phyloP scores from a whole-genome alignment of 2,329 filamentous ascomycete species.

The Endocalyx cinctus region DNA sequence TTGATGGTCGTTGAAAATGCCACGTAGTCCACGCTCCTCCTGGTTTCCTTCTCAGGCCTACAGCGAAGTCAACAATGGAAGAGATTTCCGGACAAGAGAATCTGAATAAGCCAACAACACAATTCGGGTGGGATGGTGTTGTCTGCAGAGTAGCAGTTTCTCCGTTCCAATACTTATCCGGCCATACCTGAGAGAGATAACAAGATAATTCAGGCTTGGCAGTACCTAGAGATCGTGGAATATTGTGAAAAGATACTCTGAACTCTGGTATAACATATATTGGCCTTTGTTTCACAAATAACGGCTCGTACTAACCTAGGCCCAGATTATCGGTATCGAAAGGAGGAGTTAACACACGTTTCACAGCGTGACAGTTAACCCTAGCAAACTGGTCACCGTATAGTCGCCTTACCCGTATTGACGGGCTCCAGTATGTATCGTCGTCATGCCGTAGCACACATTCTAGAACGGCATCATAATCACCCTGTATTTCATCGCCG shows the following conservation, averaged over 20 bases:
- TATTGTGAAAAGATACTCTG: slow-evolving; percentile 5
- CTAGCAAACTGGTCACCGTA: slow-evolving; percentile 12
- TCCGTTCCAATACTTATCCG: slow-evolving; percentile 7
- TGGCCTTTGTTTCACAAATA: slow-evolving; percentile 9
- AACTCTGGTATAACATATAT: slow-evolving; percentile 6
- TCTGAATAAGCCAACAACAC: slow-evolving; percentile 6
- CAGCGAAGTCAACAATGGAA: slow-evolving; percentile 3
- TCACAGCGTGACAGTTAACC: slow-evolving; percentile 1
- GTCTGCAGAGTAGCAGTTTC: slow-evolving; percentile 5
- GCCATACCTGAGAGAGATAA: slow-evolving; percentile 7
- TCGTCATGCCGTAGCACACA: slow-evolving; percentile 5
- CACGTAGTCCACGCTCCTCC: slow-evolving; percentile 4
- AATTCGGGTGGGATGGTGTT: slow-evolving; percentile 1
- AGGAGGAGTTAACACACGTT: slow-evolving; percentile 4
- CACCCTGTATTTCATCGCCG: slow-evolving; percentile 1
- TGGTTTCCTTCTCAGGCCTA: slow-evolving; percentile 4
- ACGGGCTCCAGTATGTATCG: slow-evolving; percentile 6
- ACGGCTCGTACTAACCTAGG: slow-evolving; percentile 3
- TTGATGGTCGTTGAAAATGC: slow-evolving; percentile 6
- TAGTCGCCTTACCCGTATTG: slow-evolving; percentile 7
- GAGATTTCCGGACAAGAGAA: slow-evolving; percentile 1
- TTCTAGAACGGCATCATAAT: slow-evolving; percentile 9
- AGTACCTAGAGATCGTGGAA: background rate
- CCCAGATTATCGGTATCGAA: slow-evolving; percentile 1
- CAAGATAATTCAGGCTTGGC: background rate